These are phyloP conservation scores for Arachis monticola DNA, from an alignment of 331 rosid genomes.

Conservation along the genomic window DNA sequence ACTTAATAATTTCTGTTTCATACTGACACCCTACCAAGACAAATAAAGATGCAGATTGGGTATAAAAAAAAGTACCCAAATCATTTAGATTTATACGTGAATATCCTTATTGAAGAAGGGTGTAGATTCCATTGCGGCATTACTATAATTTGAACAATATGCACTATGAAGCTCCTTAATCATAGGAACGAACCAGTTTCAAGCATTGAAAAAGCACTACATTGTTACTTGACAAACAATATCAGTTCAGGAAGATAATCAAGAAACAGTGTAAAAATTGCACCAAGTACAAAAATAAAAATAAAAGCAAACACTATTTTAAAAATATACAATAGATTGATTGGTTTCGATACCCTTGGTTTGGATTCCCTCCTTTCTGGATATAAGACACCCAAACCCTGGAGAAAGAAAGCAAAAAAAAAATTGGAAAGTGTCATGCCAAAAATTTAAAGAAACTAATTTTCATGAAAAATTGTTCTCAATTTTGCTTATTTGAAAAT, in stretches of 20 bases:
- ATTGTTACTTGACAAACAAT: conserved; percentile 40
- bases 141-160: no score
- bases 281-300: conserved; percentile 67
- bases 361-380: conserved; percentile 37
- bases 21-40: no score
- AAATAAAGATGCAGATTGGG: no score
- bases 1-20: no score
- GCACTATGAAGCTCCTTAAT: no score
- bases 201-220: conserved; percentile 31
- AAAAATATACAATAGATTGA: conserved; percentile 51
- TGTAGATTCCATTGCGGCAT: no score
- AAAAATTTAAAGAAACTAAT: background rate
- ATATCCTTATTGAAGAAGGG: no score
- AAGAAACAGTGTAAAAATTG: conserved; percentile 65
- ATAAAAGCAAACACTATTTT: conserved; percentile 62
- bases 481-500: no score
- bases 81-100: no score
- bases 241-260: conserved; percentile 71
- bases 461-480: no score
- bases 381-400: conserved; percentile 45
- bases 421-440: conserved; percentile 11
- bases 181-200: background rate
- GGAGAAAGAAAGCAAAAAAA: conserved; percentile 36
- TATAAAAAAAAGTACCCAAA: no score
- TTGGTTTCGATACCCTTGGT: conserved; percentile 47